Percentiles rank a stretch among this genome's conserved stretches.
Evolutionary conservation across 176 grass and related monocot genomes (phyloP).

Genomic region (bread wheat (Triticum aestivum)): DNA sequence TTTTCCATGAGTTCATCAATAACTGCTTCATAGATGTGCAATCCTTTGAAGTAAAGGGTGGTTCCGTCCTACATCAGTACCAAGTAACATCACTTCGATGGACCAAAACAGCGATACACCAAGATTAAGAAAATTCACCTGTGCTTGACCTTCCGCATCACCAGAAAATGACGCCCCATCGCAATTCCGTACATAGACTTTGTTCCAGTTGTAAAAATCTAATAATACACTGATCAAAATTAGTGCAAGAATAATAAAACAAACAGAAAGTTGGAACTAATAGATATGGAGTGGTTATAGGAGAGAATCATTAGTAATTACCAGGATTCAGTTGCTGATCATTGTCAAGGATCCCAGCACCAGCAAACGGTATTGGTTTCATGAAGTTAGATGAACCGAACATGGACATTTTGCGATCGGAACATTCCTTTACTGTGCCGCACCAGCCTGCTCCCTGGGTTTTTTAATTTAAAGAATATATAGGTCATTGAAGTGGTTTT

Average conservation of each 20-base stretch:
- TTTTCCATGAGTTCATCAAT: constrained; percentile 59
- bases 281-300: too few relatives aligned
- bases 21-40: constrained; percentile 63
- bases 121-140: not conserved
- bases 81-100: not conserved
- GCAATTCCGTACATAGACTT: not conserved
- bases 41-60: constrained; percentile 55
- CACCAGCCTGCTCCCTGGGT: constrained; percentile 67
- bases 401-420: not conserved
- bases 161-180: not conserved
- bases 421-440: constrained; percentile 11
- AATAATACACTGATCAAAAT: not conserved
- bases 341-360: not conserved
- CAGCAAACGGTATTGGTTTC: not conserved
- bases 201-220: constrained; percentile 16
- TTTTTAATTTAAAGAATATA: not conserved
- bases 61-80: constrained; percentile 1
- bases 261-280: too few relatives aligned
- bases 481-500: not conserved
- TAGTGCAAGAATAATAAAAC: not conserved
- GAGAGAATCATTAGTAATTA: not conserved
- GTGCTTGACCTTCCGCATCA: not conserved
- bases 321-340: not conserved
- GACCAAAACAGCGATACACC: not conserved
- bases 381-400: not conserved